Evolutionary conservation across 306 rosid genomes (phyloP).

Genomic region (Cicer arietinum): DNA sequence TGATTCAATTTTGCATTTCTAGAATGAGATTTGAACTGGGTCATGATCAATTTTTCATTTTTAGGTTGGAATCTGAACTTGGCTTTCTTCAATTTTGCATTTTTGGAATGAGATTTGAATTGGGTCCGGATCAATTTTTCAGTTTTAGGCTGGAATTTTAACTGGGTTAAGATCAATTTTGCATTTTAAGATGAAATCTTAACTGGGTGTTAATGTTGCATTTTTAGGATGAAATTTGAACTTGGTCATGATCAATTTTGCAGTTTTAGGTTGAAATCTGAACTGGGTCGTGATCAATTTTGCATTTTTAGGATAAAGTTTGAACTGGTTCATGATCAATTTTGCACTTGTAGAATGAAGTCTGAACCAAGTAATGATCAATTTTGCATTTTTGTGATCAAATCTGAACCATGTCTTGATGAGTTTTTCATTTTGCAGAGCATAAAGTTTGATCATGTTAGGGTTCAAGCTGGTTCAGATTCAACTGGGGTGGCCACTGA

Average conservation of each 20-base stretch:
- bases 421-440: slow-evolving; percentile 58
- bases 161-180: not conserved
- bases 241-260: not conserved
- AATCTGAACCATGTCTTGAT: not conserved
- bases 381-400: not conserved
- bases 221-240: not conserved
- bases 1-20: not conserved
- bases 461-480: slow-evolving; percentile 92
- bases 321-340: not conserved
- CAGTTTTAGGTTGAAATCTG: not conserved
- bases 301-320: not conserved
- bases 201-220: not conserved
- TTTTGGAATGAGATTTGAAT: not conserved
- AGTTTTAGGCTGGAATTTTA: not conserved
- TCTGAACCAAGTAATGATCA: not conserved
- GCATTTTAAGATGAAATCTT: not conserved
- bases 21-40: not conserved
- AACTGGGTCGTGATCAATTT: not conserved
- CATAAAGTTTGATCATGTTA: slow-evolving; percentile 66
- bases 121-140: not conserved
- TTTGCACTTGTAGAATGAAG: not conserved
- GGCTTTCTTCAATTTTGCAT: slow-evolving; percentile 2
- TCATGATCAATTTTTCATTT: not conserved
- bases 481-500: slow-evolving; percentile 86
- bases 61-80: not conserved